These are phyloP conservation scores for Irpex sp. DNA, from an alignment of 1,284 basidiomycete species.

Conservation along the genomic window DNA sequence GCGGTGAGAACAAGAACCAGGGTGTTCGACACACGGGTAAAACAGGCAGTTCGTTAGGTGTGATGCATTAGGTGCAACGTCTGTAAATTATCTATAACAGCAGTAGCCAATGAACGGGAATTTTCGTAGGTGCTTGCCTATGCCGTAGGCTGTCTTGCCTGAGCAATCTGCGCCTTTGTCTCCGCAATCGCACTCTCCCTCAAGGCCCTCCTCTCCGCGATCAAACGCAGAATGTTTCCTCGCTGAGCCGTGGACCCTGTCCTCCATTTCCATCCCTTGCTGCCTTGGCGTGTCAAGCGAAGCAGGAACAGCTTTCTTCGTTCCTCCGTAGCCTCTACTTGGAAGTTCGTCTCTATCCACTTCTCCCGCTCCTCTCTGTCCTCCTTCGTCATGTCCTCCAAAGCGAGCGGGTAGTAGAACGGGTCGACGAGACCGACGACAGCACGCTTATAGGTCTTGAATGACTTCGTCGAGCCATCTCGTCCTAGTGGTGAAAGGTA, in stretches of 20 bases:
- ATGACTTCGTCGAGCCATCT: slow-evolving; percentile 22
- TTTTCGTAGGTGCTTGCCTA: neutral
- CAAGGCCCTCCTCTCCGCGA: slow-evolving; percentile 50
- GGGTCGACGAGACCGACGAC: slow-evolving; percentile 85
- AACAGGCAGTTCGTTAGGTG: neutral
- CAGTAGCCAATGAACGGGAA: neutral
- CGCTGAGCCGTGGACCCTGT: slow-evolving; percentile 30
- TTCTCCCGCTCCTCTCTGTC: slow-evolving; percentile 50
- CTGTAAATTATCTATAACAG: neutral
- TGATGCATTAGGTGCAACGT: neutral
- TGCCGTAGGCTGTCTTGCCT: neutral
- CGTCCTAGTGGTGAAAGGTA: slow-evolving; percentile 53
- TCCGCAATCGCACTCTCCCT: slow-evolving; percentile 47
- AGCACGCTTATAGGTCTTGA: slow-evolving; percentile 78
- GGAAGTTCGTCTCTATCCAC: slow-evolving; percentile 55
- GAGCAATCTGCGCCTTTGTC: slow-evolving; percentile 23
- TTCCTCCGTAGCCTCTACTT: slow-evolving; percentile 30
- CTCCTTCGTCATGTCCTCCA: slow-evolving; percentile 65
- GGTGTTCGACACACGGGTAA: too few relatives aligned
- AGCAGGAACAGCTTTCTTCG: slow-evolving; percentile 40
- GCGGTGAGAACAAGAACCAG: too few relatives aligned
- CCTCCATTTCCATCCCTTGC: slow-evolving; percentile 40
- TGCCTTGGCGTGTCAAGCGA: slow-evolving; percentile 41
- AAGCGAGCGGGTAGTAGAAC: slow-evolving; percentile 82
- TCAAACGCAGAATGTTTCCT: slow-evolving; percentile 38